These are phyloP conservation scores for Populus nigra DNA, from an alignment of 345 rosid genomes.

Conservation along the genomic window DNA sequence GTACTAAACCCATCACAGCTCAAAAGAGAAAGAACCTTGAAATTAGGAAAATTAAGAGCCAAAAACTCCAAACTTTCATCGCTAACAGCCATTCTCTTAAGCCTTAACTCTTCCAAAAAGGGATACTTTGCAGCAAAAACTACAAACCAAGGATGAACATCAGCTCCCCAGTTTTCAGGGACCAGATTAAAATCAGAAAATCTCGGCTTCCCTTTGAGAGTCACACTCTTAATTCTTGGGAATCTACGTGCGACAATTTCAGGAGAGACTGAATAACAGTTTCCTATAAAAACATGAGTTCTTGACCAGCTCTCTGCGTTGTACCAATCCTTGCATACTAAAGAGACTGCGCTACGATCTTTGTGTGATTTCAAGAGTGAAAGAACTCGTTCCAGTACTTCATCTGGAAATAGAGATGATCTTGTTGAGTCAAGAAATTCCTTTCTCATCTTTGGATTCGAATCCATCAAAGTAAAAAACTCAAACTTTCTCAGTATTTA, in stretches of 20 bases:
- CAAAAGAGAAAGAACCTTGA: slow-evolving; percentile 50
- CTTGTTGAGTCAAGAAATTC: slow-evolving; percentile 26
- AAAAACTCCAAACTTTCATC: slow-evolving; percentile 61
- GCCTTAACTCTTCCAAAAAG: slow-evolving; percentile 53
- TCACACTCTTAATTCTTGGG: slow-evolving; percentile 51
- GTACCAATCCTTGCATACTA: slow-evolving; percentile 68
- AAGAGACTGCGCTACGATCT: slow-evolving; percentile 61
- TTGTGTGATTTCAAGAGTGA: slow-evolving; percentile 38
- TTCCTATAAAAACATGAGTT: slow-evolving; percentile 57
- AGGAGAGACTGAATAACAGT: slow-evolving; percentile 73
- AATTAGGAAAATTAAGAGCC: slow-evolving; percentile 46
- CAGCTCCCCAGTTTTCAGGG: slow-evolving; percentile 68
- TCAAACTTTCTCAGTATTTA: not conserved
- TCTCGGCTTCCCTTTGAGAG: slow-evolving; percentile 68
- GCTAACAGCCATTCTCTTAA: slow-evolving; percentile 66
- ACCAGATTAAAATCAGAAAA: slow-evolving; percentile 70
- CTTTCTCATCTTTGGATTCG: slow-evolving; percentile 29
- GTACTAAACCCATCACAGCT: slow-evolving; percentile 75
- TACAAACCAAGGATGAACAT: slow-evolving; percentile 54
- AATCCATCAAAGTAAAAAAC: slow-evolving; percentile 15
- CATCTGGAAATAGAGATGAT: slow-evolving; percentile 50
- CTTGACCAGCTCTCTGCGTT: slow-evolving; percentile 63
- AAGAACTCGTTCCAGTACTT: slow-evolving; percentile 59
- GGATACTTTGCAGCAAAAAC: slow-evolving; percentile 54
- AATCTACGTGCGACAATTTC: slow-evolving; percentile 54